Base-by-base conservation (phyloP, 2,329 filamentous ascomycete species). In the Pseudogymnoascus sp. region DNA sequence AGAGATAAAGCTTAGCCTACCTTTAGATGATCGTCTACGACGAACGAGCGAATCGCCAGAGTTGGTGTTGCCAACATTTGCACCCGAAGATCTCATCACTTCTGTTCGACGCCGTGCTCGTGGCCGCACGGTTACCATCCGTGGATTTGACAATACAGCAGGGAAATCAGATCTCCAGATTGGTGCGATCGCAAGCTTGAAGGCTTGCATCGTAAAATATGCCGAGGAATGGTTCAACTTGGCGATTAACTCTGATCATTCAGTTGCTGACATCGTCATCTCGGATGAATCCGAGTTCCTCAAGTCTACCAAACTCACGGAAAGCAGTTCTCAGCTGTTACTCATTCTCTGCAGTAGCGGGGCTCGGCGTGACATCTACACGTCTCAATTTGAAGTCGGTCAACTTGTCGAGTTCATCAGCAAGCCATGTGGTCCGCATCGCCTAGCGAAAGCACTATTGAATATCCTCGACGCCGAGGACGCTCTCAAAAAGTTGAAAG, bases 1-100 rank as follows among this genome's bases (percentile, higher is more conserved):
- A 0, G 78, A 79, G 14, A 77, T 85, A 2, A 77, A 75, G 7
- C 78, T 84, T 6, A 77, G 72, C 2, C 68, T 85, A 1, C 77
- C 78, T 9, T 42, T 69, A 1, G 66, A 69, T 28, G 23, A 49
- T 28, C 42, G 23, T 9, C 42, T 49, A 9, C 42, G 3, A 9
- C 23, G 42, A 28, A 16, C 7, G 14, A 28, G 23, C 14, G 42
- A 49, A 28, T 49, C 23, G 6, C 42, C 23, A 28, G 42, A 49
- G 14, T 8, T 16, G 12, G 14, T n/a, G 42, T n/a, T 28, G 8
- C 23, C 42, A 49, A 16, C 1, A 22, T 9, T 19, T 3, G 7
- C 35, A 5, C 19, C 25, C 1, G 66, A 68, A 62, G 61, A 66
- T 39, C 38, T 61, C 3, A 49, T 68, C 11, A 38, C 61, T 41